Base-by-base conservation (phyloP, 2,329 filamentous ascomycete species). In the Monosporascus sp. region DNA sequence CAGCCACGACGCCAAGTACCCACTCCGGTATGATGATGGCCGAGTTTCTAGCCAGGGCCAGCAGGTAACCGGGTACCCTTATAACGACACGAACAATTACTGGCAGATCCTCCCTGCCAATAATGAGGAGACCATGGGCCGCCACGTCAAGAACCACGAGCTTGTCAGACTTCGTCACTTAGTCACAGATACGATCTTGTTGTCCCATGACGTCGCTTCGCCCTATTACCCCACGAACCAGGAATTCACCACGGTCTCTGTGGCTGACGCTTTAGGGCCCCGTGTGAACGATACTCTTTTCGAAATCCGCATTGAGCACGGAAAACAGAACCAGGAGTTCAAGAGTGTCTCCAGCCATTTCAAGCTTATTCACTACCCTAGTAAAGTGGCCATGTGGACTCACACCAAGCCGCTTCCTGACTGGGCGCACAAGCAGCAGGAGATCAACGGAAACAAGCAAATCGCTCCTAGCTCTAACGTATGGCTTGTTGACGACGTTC, bases 361-460 rank as follows among this genome's bases (percentile, higher is more conserved):
- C 82, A 97, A 97, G 75, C 81, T 99, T 55, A 83, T 99, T 62
- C 94, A 99, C 72, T 84, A 89, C 65, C 91, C 93, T 7, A 95
- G 90, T 70, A 96, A 95, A 71, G 94, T 99, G 49, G 93, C 94
- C 60, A 96, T 99, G 93, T 99, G 94, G 94, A 99, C 94, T 27
- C 93, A 97, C 71, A 88, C 88, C 37, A 94, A 85, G 54, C 90
- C 94, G 48, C 83, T 99, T n/a, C 94, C 94, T 5, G 94, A 99
- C 4, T 99, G 94, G 94, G 94, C 82, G 25, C 93, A 89, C 76
- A 94, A 95, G 71, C 94, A 99, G 72, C 93, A 96, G 66, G 94
- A 99, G 70, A 97, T 99, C 77, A 99, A 99, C 71, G 94, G 94
- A 55, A 99, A 99, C 80, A 99, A 99, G 82, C 95, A 96, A 68